Evolutionary conservation across 148 eudicot species (phyloP).

Genomic region (Camellia lanceoleosa): DNA sequence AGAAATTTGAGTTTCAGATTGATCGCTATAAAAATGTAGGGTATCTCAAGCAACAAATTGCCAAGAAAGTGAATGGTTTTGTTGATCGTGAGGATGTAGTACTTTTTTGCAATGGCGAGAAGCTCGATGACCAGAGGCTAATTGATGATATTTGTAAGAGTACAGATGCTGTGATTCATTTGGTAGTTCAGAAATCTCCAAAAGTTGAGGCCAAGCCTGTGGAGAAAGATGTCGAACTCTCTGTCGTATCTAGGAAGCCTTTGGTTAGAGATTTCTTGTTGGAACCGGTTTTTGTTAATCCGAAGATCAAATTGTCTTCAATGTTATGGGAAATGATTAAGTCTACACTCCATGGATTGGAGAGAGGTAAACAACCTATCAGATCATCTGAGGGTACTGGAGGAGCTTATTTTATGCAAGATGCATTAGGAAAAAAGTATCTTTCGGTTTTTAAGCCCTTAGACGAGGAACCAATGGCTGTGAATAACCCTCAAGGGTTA

Average conservation of each 20-base stretch:
- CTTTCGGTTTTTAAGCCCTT: constrained; percentile 68
- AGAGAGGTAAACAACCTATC: constrained; percentile 47
- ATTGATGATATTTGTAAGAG: constrained; percentile 49
- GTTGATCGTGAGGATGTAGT: constrained; percentile 53
- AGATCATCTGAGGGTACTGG: constrained; percentile 77
- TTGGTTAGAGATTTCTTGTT: constrained; percentile 36
- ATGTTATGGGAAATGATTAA: constrained; percentile 40
- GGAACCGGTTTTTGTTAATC: constrained; percentile 57
- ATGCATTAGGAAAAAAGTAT: constrained; percentile 43
- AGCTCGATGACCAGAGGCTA: constrained; percentile 54
- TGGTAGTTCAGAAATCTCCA: constrained; percentile 63
- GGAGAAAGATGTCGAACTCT: constrained; percentile 55
- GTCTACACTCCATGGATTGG: constrained; percentile 47
- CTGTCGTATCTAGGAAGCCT: constrained; percentile 27
- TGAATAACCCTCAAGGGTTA: constrained; percentile 63
- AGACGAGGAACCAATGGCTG: constrained; percentile 81
- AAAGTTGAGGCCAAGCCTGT: constrained; percentile 48
- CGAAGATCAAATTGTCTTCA: constrained; percentile 35
- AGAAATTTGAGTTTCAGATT: constrained; percentile 60
- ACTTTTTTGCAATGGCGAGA: constrained; percentile 48
- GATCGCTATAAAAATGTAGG: constrained; percentile 64
- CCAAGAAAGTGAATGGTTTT: constrained; percentile 51
- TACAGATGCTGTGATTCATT: constrained; percentile 57
- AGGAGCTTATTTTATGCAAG: constrained; percentile 70
- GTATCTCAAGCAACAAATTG: constrained; percentile 55